These are phyloP conservation scores for Naematelia encephala DNA, from an alignment of 768 basidiomycete species.

Conservation along the genomic window DNA sequence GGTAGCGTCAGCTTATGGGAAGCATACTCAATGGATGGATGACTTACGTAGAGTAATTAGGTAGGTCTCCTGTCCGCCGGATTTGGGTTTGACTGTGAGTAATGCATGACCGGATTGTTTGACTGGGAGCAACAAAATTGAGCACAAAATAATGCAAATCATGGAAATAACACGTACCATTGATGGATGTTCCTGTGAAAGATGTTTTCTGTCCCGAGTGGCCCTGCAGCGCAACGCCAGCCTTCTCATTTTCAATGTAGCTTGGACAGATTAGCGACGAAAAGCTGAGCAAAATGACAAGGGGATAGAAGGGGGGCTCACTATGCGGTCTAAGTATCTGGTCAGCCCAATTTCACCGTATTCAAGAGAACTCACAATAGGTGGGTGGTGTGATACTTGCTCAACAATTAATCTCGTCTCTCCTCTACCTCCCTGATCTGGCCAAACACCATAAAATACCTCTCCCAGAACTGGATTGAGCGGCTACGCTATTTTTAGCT, in stretches of 20 bases:
- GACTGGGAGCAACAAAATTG: slow-evolving; percentile 59
- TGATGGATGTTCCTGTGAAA: slow-evolving; percentile 66
- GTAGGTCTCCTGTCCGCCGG: slow-evolving; percentile 66
- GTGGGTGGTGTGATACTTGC: slow-evolving; percentile 89
- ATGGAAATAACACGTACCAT: slow-evolving; percentile 38
- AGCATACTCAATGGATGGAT: not conserved
- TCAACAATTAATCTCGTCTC: slow-evolving; percentile 80
- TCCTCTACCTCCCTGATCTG: slow-evolving; percentile 68
- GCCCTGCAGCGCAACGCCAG: slow-evolving; percentile 73
- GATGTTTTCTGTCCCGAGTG: slow-evolving; percentile 94
- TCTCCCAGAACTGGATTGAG: slow-evolving; percentile 91
- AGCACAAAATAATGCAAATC: not conserved
- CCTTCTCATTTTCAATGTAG: slow-evolving; percentile 73
- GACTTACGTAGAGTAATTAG: slow-evolving; percentile 74
- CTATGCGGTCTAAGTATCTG: slow-evolving; percentile 45
- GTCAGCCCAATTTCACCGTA: slow-evolving; percentile 12
- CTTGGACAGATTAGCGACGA: slow-evolving; percentile 52
- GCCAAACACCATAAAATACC: slow-evolving; percentile 84
- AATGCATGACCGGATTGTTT: slow-evolving; percentile 94
- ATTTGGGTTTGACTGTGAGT: slow-evolving; percentile 62
- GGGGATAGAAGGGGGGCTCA: too few species aligned
- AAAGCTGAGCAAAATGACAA: too few species aligned
- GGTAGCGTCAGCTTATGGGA: slow-evolving; percentile 8
- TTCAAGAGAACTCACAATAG: slow-evolving; percentile 42
- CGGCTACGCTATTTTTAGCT: slow-evolving; percentile 58